These are phyloP conservation scores for Melanomma pulvis-pyrius DNA, from an alignment of 495 filamentous ascomycete species.

Conservation along the genomic window DNA sequence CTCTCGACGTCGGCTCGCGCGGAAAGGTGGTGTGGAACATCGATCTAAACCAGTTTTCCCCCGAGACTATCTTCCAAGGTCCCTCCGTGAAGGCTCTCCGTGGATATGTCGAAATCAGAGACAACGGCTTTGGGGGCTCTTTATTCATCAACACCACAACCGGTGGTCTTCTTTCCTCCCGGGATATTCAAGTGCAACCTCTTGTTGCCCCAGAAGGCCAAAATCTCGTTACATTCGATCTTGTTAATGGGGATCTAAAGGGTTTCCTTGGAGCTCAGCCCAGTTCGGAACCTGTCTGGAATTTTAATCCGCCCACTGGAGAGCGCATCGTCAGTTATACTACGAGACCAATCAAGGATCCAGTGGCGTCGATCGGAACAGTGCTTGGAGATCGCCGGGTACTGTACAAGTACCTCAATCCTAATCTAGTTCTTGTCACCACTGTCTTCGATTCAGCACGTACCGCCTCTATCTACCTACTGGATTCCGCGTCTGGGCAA, in stretches of 20 bases:
- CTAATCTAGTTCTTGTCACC: slow-evolving; percentile 80
- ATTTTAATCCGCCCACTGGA: slow-evolving; percentile 67
- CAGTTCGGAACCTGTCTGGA: slow-evolving; percentile 57
- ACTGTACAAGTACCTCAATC: slow-evolving; percentile 95
- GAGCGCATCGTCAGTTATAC: slow-evolving; percentile 70
- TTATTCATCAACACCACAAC: slow-evolving; percentile 37
- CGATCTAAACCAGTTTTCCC: slow-evolving; percentile 58
- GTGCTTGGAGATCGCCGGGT: slow-evolving; percentile 90
- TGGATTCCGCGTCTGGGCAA: slow-evolving; percentile 84
- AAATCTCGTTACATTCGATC: slow-evolving; percentile 34
- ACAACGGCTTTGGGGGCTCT: slow-evolving; percentile 11
- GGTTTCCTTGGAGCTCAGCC: slow-evolving; percentile 25
- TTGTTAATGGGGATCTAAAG: slow-evolving; percentile 39
- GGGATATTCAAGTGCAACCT: background rate
- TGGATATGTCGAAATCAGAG: slow-evolving; percentile 62
- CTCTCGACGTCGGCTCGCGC: slow-evolving; percentile 73
- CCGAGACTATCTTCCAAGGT: slow-evolving; percentile 58
- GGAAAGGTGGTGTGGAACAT: slow-evolving; percentile 76
- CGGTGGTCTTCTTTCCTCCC: slow-evolving; percentile 21
- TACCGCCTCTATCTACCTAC: slow-evolving; percentile 71
- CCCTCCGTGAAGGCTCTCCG: slow-evolving; percentile 38
- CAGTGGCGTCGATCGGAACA: slow-evolving; percentile 90
- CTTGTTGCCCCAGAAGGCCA: background rate
- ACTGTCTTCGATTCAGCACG: slow-evolving; percentile 61
- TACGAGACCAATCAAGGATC: slow-evolving; percentile 73